phyloP scores from a whole-genome alignment of 176 grass and related monocot species.

The Oropetium thomaeum region DNA sequence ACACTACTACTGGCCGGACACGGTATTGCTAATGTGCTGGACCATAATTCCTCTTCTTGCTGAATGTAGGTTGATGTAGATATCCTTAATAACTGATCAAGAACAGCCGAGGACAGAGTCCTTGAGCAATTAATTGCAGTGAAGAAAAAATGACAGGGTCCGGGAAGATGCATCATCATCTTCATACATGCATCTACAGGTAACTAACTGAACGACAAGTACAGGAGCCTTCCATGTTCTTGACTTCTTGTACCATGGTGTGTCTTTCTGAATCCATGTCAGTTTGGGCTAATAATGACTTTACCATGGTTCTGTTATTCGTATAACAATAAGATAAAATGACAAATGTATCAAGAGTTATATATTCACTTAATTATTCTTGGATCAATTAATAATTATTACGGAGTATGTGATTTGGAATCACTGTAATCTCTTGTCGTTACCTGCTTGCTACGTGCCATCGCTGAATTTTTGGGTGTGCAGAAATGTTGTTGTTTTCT shows the following conservation, averaged over 20 bases:
- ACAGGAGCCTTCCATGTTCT: conserved; percentile 8
- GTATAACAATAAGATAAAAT: conserved; percentile 7
- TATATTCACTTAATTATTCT: background rate
- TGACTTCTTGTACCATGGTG: conserved; percentile 5
- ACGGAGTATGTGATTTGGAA: background rate
- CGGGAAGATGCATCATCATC: background rate
- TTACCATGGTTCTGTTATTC: background rate
- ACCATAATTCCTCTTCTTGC: conserved; percentile 1
- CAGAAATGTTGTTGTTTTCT: conserved; percentile 13
- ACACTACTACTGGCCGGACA: background rate
- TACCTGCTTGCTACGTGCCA: background rate
- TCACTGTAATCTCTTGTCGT: background rate
- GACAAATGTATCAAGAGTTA: background rate
- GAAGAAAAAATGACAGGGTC: conserved; percentile 17
- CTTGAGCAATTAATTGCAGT: conserved; percentile 27
- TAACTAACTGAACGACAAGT: conserved; percentile 37
- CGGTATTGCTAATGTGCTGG: background rate
- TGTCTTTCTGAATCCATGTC: conserved; percentile 27
- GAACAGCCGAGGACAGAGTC: background rate
- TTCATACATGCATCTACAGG: background rate
- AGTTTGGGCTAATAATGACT: background rate
- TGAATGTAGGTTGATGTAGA: conserved; percentile 36
- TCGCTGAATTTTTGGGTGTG: background rate
- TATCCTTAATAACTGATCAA: conserved; percentile 32
- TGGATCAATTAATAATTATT: background rate